Conservation (phyloP, 2,329 filamentous ascomycete species). For the Claviceps sp. region DNA sequence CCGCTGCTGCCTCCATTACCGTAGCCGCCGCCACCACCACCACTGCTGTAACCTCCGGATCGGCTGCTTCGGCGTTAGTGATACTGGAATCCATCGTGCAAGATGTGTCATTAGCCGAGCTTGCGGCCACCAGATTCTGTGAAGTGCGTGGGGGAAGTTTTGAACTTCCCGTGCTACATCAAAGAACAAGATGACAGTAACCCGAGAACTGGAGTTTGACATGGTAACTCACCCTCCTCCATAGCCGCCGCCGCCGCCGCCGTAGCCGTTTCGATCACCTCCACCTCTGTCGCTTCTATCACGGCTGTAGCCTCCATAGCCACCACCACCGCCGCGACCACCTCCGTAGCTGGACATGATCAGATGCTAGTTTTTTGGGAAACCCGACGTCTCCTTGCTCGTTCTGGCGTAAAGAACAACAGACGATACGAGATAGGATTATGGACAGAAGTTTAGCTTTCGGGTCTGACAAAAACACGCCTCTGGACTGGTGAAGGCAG, state of each 20-base stretch:
- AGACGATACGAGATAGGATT: neutral
- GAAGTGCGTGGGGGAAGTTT: neutral
- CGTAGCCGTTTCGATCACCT: conserved; percentile 29
- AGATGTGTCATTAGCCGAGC: neutral
- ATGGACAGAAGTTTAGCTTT: neutral
- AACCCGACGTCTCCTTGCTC: neutral
- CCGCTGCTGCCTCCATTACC: conserved; percentile 19
- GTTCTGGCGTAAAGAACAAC: neutral
- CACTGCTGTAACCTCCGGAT: conserved; percentile 22
- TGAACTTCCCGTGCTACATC: neutral
- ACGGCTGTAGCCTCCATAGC: conserved; percentile 27
- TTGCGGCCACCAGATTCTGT: neutral
- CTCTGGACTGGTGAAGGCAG: conserved; percentile 14
- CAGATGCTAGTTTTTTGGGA: conserved; percentile 1
- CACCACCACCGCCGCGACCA: conserved; percentile 18
- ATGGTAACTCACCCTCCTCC: conserved; percentile 24
- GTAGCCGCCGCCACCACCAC: conserved; percentile 11
- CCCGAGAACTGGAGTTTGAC: neutral
- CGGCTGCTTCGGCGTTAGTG: conserved; percentile 31
- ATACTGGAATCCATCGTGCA: neutral
- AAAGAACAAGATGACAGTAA: neutral
- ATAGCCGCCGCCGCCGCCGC: conserved; percentile 19
- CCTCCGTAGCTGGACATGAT: conserved; percentile 35
- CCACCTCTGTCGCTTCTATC: conserved; percentile 33
- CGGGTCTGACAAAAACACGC: conserved; percentile 4